phyloP scores from a whole-genome alignment of 768 basidiomycete species.

The Royoungia palumana region DNA sequence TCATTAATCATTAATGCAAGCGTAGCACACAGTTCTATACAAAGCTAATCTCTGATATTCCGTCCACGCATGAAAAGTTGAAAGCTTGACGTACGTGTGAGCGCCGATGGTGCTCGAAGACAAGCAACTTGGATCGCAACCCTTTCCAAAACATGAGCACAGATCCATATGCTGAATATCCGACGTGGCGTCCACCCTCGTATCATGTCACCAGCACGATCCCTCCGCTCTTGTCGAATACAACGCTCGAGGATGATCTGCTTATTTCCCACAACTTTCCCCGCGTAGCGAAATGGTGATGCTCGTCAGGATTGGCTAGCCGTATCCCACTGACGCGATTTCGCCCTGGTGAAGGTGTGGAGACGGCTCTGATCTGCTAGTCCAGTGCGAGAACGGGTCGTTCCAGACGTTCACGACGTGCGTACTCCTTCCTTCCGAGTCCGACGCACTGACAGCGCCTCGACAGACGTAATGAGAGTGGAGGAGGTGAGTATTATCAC shows the following conservation, averaged over 20 bases:
- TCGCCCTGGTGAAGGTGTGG: constrained; percentile 50
- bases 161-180: not conserved
- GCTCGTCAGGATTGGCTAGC: not conserved
- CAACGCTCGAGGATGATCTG: constrained; percentile 21
- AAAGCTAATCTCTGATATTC: too few relatives aligned
- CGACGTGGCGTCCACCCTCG: constrained; percentile 31
- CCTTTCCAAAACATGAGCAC: not conserved
- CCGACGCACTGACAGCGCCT: not conserved
- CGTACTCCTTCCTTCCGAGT: not conserved
- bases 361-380: constrained; percentile 67
- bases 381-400: constrained; percentile 67
- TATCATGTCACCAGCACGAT: constrained; percentile 24
- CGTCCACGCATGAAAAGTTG: too few relatives aligned
- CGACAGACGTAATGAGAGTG: not conserved
- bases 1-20: too few relatives aligned
- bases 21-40: too few relatives aligned
- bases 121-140: too few relatives aligned
- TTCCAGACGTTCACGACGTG: constrained; percentile 56
- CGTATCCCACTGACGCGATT: not conserved
- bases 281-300: constrained; percentile 54
- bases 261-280: constrained; percentile 45
- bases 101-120: too few relatives aligned
- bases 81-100: too few relatives aligned
- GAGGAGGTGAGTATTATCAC: not conserved
- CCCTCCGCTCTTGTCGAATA: constrained; percentile 3